These are phyloP conservation scores for Akanthomyces dipterigenus DNA, from an alignment of 2,329 filamentous ascomycete genomes.

Conservation along the genomic window DNA sequence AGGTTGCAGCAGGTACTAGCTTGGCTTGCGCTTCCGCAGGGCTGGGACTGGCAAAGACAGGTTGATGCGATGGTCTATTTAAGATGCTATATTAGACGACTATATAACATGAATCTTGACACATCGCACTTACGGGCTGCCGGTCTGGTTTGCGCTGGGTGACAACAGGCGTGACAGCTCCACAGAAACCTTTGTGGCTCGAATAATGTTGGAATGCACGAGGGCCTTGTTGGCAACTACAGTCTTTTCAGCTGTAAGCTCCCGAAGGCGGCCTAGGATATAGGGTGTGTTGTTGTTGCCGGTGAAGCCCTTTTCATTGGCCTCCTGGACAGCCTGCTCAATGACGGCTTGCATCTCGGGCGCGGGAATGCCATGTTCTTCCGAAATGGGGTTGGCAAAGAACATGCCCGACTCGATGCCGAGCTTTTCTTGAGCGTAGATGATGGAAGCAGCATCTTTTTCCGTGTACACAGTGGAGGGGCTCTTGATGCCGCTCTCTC, in stretches of 20 bases:
- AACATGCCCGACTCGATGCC: conserved; percentile 71
- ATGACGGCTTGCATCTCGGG: conserved; percentile 65
- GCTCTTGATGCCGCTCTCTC: conserved; percentile 77
- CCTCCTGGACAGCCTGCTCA: conserved; percentile 59
- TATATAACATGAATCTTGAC: conserved; percentile 16
- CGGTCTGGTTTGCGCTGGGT: conserved; percentile 21
- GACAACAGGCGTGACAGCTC: conserved; percentile 43
- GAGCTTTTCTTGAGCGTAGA: conserved; percentile 68
- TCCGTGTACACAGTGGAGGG: conserved; percentile 70
- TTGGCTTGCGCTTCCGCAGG: background rate
- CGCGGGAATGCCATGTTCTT: conserved; percentile 61
- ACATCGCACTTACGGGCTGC: conserved; percentile 31
- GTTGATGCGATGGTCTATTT: conserved; percentile 16
- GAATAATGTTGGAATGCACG: conserved; percentile 46
- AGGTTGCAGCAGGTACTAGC: background rate
- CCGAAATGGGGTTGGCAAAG: conserved; percentile 84
- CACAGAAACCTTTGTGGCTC: conserved; percentile 48
- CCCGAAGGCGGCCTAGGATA: conserved; percentile 69
- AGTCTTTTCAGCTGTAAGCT: conserved; percentile 66
- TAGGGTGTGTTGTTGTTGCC: conserved; percentile 82
- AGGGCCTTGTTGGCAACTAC: conserved; percentile 66
- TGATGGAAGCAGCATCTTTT: conserved; percentile 80
- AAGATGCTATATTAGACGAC: conserved; percentile 31
- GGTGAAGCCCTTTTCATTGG: conserved; percentile 54
- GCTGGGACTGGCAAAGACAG: background rate